Evolutionary conservation across 345 rosid species (phyloP), one percentile per base, ranked within the genome.

Genomic region (Stellera chamaejasme): DNA sequence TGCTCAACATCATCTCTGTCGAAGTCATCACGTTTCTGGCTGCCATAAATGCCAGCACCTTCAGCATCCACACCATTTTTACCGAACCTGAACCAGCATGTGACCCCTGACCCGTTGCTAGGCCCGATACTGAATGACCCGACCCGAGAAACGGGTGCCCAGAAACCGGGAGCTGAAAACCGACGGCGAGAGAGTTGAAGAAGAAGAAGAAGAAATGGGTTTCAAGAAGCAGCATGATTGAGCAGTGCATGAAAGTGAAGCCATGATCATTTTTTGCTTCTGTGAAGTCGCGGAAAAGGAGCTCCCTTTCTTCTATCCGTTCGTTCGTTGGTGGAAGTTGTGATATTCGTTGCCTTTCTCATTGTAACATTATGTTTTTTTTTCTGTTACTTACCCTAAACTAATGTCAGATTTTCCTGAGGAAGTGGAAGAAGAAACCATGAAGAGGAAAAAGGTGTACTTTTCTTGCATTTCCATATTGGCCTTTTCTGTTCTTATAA

Each of bases 1-100:
- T 92, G 96, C 64, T 92, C 98, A n/a, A 92, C 95, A 56, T 92
- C 96, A 70, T 92, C 98, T 78, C 83, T 80, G 58, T 88, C 95
- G 60, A 88, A 92, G 66, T 92, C 98, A 59, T 84, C 96, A 25
- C 98, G 79, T 11, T 76, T 55, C 43, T 92, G 98, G 66, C 96
- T 85, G 6, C 96, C 95, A 72, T 92, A 92, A 65, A 88, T 85
- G 43, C 98, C 98, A 56, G 98, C 96, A 58, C 85, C 83, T 70
- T 88, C 90, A 52, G 98, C 93, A 65, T 91, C 96, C n/a, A 85
- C 90, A 16, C 96, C 98, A 67, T 70, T 82, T 66, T 84, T 82
- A 43, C 96, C 96, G 62, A 91, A 85, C 79, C 66, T 83, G 76
- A 91, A 91, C 90, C 92, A 91, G 76, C 94, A 83, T 63, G 59